phyloP scores from a whole-genome alignment of 331 rosid genomes.

The Malus hybrid region DNA sequence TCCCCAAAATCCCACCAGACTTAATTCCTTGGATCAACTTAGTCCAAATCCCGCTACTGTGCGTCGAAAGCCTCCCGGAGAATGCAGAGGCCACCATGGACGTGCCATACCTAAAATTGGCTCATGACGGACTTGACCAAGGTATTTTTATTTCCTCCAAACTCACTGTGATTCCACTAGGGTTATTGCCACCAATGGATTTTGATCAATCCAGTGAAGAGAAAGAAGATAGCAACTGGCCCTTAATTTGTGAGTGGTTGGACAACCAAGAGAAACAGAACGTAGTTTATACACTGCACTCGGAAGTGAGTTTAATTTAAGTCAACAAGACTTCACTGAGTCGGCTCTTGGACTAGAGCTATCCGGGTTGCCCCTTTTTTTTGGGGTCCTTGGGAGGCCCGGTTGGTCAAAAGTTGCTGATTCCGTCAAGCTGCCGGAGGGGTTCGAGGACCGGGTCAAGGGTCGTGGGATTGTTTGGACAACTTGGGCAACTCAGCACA shows the following conservation, averaged over 20 bases:
- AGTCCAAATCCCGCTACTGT: constrained; percentile 14
- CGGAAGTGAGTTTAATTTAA: constrained; percentile 25
- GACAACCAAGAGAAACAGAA: background rate
- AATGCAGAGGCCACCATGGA: constrained; percentile 27
- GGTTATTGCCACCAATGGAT: constrained; percentile 15
- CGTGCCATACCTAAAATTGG: constrained; percentile 13
- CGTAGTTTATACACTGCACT: constrained; percentile 39
- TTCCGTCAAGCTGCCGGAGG: constrained; percentile 3
- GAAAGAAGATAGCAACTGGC: too few species aligned
- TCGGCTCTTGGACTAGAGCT: constrained; percentile 32
- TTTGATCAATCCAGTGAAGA: too few species aligned
- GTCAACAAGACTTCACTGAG: constrained; percentile 19
- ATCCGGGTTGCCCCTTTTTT: background rate
- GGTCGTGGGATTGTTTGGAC: constrained; percentile 27
- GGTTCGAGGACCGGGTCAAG: constrained; percentile 25
- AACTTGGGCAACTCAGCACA: constrained; percentile 37
- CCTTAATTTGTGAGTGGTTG: too few species aligned
- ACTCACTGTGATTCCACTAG: constrained; percentile 24
- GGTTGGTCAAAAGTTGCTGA: background rate
- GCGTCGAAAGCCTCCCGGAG: background rate
- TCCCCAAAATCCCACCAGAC: constrained; percentile 9
- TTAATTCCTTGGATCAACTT: constrained; percentile 1
- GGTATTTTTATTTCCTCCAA: constrained; percentile 11
- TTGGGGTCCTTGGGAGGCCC: background rate
- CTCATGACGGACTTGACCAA: constrained; percentile 12